Percentiles rank a stretch among this genome's conserved stretches.
These are phyloP conservation scores for Quercus glauca DNA, from an alignment of 306 rosid genomes.

Conservation along the genomic window DNA sequence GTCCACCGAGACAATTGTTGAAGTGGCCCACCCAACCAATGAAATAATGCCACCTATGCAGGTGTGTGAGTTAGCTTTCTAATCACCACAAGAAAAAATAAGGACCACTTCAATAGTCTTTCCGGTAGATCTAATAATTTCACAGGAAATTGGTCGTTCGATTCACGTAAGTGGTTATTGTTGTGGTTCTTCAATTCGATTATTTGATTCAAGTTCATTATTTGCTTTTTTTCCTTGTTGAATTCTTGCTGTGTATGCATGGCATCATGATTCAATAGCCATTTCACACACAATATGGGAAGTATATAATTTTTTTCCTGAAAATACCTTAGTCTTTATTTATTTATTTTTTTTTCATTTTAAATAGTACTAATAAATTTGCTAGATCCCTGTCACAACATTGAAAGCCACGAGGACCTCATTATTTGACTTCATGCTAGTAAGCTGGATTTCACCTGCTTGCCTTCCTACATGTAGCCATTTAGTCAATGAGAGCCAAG, in stretches of 20 bases:
- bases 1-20: rapidly evolving
- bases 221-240: neutral
- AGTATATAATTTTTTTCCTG: too few relatives aligned
- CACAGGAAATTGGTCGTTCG: neutral
- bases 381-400: neutral
- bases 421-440: neutral
- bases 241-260: neutral
- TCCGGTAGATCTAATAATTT: neutral
- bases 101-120: too few relatives aligned
- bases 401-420: neutral
- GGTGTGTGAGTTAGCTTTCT: too few relatives aligned
- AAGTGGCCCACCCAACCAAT: too few relatives aligned
- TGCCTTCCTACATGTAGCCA: too few relatives aligned
- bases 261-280: neutral
- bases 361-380: neutral
- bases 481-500: too few relatives aligned
- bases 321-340: too few relatives aligned
- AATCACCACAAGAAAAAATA: too few relatives aligned
- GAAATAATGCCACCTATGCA: too few relatives aligned
- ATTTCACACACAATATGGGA: neutral
- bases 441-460: neutral
- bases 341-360: neutral
- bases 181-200: neutral
- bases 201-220: too few relatives aligned
- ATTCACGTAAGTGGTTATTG: too few relatives aligned